These are phyloP conservation scores for Didymella keratinophila DNA, from an alignment of 2,329 filamentous ascomycete genomes.

Conservation along the genomic window DNA sequence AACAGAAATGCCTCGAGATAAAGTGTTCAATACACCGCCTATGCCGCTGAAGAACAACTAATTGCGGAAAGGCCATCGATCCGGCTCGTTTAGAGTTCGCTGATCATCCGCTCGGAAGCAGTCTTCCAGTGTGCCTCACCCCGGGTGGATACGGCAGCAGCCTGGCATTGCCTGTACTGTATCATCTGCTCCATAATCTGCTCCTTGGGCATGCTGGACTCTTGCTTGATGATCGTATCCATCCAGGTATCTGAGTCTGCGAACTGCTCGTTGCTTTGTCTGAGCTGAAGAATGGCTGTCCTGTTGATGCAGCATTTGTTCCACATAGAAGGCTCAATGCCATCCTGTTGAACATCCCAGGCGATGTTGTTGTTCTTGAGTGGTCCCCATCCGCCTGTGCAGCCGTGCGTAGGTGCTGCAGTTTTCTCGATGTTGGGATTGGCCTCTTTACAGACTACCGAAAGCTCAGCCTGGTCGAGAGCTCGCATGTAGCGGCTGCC, in stretches of 20 bases:
- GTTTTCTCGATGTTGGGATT: conserved; percentile 23
- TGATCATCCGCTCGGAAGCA: conserved; percentile 3
- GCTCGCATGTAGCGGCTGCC: conserved; percentile 18
- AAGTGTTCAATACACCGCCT: conserved; percentile 5
- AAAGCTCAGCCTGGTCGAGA: conserved; percentile 9
- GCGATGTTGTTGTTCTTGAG: conserved; percentile 36
- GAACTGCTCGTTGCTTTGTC: conserved; percentile 13
- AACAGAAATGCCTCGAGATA: neutral
- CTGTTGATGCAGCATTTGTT: conserved; percentile 27
- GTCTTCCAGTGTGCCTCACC: conserved; percentile 12
- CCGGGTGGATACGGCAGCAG: neutral
- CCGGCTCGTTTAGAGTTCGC: neutral
- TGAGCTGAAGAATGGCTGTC: conserved; percentile 15
- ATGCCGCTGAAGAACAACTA: conserved; percentile 14
- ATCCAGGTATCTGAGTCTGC: conserved; percentile 3
- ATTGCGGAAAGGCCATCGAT: neutral
- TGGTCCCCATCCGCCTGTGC: conserved; percentile 21
- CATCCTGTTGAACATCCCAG: conserved; percentile 20
- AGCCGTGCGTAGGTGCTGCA: conserved; percentile 16
- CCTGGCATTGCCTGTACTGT: neutral
- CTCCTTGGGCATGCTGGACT: neutral
- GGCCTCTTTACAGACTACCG: conserved; percentile 3
- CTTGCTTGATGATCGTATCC: neutral
- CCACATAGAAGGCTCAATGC: conserved; percentile 18
- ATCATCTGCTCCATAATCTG: neutral